Evolutionary conservation across 768 basidiomycete species (phyloP).

Genomic region (Tremella mesenterica): DNA sequence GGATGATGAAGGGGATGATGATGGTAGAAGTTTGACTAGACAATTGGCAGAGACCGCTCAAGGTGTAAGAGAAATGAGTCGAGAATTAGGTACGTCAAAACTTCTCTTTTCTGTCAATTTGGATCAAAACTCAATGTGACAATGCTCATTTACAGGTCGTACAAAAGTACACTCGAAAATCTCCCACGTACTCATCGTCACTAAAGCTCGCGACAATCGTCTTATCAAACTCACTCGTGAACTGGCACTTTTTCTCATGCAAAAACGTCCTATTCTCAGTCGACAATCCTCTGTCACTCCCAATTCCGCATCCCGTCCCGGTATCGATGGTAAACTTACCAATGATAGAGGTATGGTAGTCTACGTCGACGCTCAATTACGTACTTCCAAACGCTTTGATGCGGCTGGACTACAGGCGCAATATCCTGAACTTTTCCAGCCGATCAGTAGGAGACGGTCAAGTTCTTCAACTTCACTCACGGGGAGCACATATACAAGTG

Average conservation of each 20-base stretch:
- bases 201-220: slow-evolving; percentile 93
- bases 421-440: slow-evolving; percentile 77
- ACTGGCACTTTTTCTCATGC: slow-evolving; percentile 90
- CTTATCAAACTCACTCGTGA: slow-evolving; percentile 91
- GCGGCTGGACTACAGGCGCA: slow-evolving; percentile 77
- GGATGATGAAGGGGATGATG: slow-evolving; percentile 54
- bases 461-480: slow-evolving; percentile 48
- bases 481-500: slow-evolving; percentile 53
- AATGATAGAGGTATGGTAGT: slow-evolving; percentile 68
- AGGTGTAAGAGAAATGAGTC: slow-evolving; percentile 96
- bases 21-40: slow-evolving; percentile 69
- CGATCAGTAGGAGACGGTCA: slow-evolving; percentile 64
- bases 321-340: not conserved
- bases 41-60: slow-evolving; percentile 95
- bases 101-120: not conserved
- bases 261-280: slow-evolving; percentile 50
- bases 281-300: not conserved
- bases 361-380: slow-evolving; percentile 90
- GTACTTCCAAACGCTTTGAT: slow-evolving; percentile 83
- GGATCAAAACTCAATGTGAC: no score
- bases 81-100: slow-evolving; percentile 71
- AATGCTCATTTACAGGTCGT: slow-evolving; percentile 55
- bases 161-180: slow-evolving; percentile 85
- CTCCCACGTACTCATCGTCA: slow-evolving; percentile 87
- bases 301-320: slow-evolving; percentile 2